Evolutionary conservation across 2,329 filamentous ascomycete species (phyloP).

Genomic region (Ascocoryne sarcoides): DNA sequence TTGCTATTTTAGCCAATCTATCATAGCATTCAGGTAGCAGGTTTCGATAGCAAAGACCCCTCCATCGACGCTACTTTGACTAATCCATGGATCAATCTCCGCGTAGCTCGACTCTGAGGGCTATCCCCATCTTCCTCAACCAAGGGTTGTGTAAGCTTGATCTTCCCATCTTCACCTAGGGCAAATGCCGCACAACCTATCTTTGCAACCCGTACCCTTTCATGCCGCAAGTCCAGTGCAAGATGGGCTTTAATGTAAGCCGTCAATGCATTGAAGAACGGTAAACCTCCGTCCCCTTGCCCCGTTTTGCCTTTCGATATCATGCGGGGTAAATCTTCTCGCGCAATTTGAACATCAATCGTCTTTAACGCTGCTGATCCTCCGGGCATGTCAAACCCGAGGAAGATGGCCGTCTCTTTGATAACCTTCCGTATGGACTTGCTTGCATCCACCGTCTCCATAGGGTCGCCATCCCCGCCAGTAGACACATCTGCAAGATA

Average conservation of each 20-base stretch:
- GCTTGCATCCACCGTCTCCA: constrained; percentile 8
- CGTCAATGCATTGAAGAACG: constrained; percentile 34
- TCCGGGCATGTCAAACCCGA: constrained; percentile 24
- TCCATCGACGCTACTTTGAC: no score
- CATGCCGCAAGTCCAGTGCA: constrained; percentile 32
- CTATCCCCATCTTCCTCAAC: constrained; percentile 9
- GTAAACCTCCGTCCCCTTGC: constrained; percentile 12
- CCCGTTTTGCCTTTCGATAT: constrained; percentile 17
- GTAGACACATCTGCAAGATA: constrained; percentile 21
- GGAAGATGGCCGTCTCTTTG: constrained; percentile 20
- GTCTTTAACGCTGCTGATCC: constrained; percentile 29
- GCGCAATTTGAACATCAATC: constrained; percentile 35
- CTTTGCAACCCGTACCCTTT: constrained; percentile 32
- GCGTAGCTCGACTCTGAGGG: constrained; percentile 16
- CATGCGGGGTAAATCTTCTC: constrained; percentile 31
- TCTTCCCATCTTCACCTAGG: constrained; percentile 31
- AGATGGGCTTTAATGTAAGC: constrained; percentile 33
- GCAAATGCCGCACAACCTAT: constrained; percentile 35
- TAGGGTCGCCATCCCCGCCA: constrained; percentile 14
- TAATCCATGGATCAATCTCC: constrained; percentile 17
- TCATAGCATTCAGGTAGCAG: no score
- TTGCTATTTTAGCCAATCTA: no score
- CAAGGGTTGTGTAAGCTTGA: constrained; percentile 30
- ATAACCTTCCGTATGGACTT: constrained; percentile 15
- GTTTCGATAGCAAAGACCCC: no score